Evolutionary conservation across 768 basidiomycete species (phyloP).

Genomic region (Serendipita indica): DNA sequence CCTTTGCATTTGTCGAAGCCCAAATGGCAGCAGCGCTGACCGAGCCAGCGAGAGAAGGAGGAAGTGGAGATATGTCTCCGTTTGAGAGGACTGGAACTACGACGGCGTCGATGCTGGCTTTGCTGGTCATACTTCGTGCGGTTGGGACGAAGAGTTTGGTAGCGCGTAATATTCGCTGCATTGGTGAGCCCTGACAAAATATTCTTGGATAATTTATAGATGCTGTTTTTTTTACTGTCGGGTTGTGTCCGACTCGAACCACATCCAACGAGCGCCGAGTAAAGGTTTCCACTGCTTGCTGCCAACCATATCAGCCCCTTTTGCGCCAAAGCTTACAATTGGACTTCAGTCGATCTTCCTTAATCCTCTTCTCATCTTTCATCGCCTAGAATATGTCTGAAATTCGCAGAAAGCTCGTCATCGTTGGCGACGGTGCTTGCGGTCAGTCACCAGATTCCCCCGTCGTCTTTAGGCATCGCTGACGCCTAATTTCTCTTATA

Average conservation of each 20-base stretch:
- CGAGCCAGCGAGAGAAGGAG: not conserved
- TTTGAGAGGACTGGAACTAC: conserved; percentile 13
- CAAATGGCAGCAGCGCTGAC: not conserved
- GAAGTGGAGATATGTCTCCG: conserved; percentile 7
- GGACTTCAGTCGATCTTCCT: not conserved
- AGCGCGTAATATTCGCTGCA: too few relatives aligned
- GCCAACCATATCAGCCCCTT: too few relatives aligned
- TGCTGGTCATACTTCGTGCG: not conserved
- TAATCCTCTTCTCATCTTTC: conserved; percentile 3
- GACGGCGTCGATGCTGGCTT: not conserved
- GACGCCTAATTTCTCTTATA: not conserved
- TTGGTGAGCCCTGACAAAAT: not conserved
- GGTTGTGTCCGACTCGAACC: too few relatives aligned
- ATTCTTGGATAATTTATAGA: not conserved
- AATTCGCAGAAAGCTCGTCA: conserved; percentile 97
- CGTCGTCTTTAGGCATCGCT: not conserved
- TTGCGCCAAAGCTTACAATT: too few relatives aligned
- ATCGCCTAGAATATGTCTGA: conserved; percentile 56
- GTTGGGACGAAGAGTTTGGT: not conserved
- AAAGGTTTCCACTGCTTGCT: too few relatives aligned
- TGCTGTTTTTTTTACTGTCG: too few relatives aligned
- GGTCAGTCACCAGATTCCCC: conserved; percentile 42
- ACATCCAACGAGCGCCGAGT: too few relatives aligned
- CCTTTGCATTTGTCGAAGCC: conserved; percentile 8
- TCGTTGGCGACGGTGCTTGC: conserved; percentile 96